Conservation (phyloP, 2,329 filamentous ascomycete genomes). For the Trichoderma semiorbis region DNA sequence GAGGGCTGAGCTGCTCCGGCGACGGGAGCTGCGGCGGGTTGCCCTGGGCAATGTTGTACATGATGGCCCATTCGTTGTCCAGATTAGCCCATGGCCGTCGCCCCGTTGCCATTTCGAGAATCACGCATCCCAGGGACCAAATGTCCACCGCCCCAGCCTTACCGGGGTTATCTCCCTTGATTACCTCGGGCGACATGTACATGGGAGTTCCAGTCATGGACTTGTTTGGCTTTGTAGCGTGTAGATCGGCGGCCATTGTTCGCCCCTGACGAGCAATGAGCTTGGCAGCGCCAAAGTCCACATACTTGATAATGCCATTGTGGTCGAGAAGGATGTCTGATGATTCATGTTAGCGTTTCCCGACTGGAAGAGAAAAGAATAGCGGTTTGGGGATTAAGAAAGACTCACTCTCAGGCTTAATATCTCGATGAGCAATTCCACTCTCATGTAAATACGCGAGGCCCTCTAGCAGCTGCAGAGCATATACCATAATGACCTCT, state of each 20-base stretch:
- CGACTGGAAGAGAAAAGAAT: background rate
- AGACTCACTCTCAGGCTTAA: slow-evolving; percentile 91
- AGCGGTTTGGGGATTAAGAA: no score
- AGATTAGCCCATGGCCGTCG: slow-evolving; percentile 90
- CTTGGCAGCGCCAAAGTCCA: slow-evolving; percentile 96
- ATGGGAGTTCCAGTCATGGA: slow-evolving; percentile 98
- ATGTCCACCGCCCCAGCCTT: slow-evolving; percentile 87
- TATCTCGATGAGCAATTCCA: slow-evolving; percentile 90
- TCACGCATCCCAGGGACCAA: slow-evolving; percentile 95
- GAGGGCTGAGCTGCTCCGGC: slow-evolving; percentile 75
- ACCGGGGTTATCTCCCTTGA: slow-evolving; percentile 79
- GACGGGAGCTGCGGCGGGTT: slow-evolving; percentile 84
- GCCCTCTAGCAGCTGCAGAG: slow-evolving; percentile 88
- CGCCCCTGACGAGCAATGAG: slow-evolving; percentile 92
- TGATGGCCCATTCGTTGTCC: slow-evolving; percentile 99
- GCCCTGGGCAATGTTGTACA: slow-evolving; percentile 99
- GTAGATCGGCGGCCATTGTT: slow-evolving; percentile 65
- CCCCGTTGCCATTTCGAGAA: slow-evolving; percentile 96
- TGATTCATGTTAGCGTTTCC: slow-evolving; percentile 20
- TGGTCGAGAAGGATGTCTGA: slow-evolving; percentile 91
- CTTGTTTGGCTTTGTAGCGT: slow-evolving; percentile 66
- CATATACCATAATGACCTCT: slow-evolving; percentile 95
- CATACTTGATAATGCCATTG: slow-evolving; percentile 98
- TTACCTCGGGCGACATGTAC: slow-evolving; percentile 99
- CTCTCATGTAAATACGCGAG: slow-evolving; percentile 90